Evolutionary conservation across 345 rosid genomes (phyloP).

Genomic region (Gossypium herbaceum): DNA sequence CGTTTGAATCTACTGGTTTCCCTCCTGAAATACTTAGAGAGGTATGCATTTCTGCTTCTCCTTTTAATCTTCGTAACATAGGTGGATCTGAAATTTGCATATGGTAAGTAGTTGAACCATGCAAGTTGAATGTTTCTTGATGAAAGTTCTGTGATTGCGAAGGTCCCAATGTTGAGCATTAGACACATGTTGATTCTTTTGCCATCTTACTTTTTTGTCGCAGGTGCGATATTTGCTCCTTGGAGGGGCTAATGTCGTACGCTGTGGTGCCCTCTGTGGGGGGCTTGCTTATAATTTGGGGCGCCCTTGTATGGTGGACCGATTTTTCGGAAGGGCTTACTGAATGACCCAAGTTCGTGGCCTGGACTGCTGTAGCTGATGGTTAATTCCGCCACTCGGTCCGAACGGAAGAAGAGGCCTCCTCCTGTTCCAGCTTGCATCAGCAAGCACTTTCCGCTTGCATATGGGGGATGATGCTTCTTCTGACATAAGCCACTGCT

Average conservation of each 20-base stretch:
- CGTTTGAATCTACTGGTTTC: constrained; percentile 78
- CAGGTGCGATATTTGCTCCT: constrained; percentile 99
- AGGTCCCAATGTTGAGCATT: constrained; percentile 52
- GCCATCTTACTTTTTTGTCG: constrained; percentile 77
- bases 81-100: constrained; percentile 7
- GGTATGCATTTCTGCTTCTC: constrained; percentile 41
- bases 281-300: constrained; percentile 72
- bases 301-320: constrained; percentile 73
- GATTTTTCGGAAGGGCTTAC: constrained; percentile 67
- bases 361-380: constrained; percentile 84
- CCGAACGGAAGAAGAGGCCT: constrained; percentile 73
- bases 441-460: constrained; percentile 70
- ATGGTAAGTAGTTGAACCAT: constrained; percentile 1
- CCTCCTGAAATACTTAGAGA: constrained; percentile 92
- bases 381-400: constrained; percentile 67
- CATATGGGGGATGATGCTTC: constrained; percentile 95
- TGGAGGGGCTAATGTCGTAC: constrained; percentile 99
- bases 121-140: constrained; percentile 18
- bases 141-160: constrained; percentile 35
- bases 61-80: not conserved
- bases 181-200: constrained; percentile 58
- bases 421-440: constrained; percentile 90
- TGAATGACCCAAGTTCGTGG: constrained; percentile 66
- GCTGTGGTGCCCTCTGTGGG: constrained; percentile 74
- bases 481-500: constrained; percentile 66